Base-by-base conservation (phyloP, 495 filamentous ascomycete genomes). In the Lindgomyces ingoldianus region DNA sequence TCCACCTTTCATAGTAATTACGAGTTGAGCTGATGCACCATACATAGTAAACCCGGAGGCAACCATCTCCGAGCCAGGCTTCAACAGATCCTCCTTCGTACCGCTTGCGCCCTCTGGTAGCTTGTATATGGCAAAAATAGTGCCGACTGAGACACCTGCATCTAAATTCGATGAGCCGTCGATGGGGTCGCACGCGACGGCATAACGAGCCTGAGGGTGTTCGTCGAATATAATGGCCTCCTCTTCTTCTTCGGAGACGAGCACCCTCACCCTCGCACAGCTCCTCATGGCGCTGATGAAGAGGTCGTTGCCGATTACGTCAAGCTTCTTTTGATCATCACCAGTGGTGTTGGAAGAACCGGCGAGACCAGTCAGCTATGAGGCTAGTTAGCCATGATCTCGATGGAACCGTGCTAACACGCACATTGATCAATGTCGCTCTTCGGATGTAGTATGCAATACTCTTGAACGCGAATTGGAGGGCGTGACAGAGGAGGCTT, bases 41-140 rank as follows among this genome's bases (percentile, higher is more conserved):
- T 98, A 98, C 94, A 98, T 98, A 75, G 94, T 98, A 81, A 98
- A 98, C 1, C 94, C 94, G 3, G 90, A 87, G 21, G 95, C 94
- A 27, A 98, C 87, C 29, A 98, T 85, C 75, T 95, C 91, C 1
- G 90, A 91, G 39, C 95, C 94, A 0, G 95, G 90, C 75, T 84
- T 85, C 57, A 96, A 84, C 42, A 98, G 81, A 74, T 96, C 91
- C 74, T 96, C 85, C 55, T 90, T 88, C 22, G 83, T 85, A 47
- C 89, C 89, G 57, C 85, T 81, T 1, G 89, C 83, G 29, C 78
- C 80, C 30, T 89, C 87, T 60, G 86, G 83, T 10, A 98, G 84
- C 76, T 90, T 91, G 82, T 91, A 94, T 74, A 98, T 86, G 68
- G 88, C 91, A 74, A 98, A 98, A 77, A 98, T 98, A 51, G 94